Base-by-base conservation (phyloP, 192 early-diverging fungal species). In the Dispira simplex region DNA sequence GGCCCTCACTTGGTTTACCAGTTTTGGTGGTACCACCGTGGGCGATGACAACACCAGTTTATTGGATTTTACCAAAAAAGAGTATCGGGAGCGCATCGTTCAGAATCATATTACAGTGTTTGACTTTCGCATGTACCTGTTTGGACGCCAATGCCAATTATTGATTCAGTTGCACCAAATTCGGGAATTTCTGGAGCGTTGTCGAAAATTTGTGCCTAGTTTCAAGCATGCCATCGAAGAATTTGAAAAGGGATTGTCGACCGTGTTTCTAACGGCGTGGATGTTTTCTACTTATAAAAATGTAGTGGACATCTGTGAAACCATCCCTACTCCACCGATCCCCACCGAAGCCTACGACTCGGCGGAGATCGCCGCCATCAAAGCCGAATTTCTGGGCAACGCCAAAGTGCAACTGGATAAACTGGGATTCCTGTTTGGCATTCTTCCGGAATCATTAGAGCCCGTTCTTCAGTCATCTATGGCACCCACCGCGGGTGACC, bases 121-220 rank as follows among this genome's bases (percentile, higher is more conserved):
- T 73, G 97, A 99, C 72, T 96, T 99, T 66, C 82, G 95, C 60
- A 82, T 91, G 63, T 99, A 99, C 72, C 73, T 99, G 20, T 95
- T 97, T 75, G 90, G 89, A 44, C 73, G 92, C n/a, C 97, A 99
- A 66, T 83, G 81, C 47, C 79, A 81, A 52, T 72, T 99, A 55
- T 70, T 97, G 18, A 76, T 90, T 21, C 78, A 77, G 21, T 65
- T 89, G 64, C 76, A 82, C 26, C 74, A 78, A 10, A 70, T 65
- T 48, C 64, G 8, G 1, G 76, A 78, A 65, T 63, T 78, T 21
- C 67, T 65, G 14, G 55, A 63, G 21, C 71, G 76, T 0, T 71
- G 71, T 2, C 71, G 71, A 47, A 65, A 64, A 16, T 78, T 78
- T 28, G 46, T 78, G 0, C 62, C 65, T 20, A 56, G 67, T 18